phyloP scores from a whole-genome alignment of 2,329 filamentous ascomycete genomes.

The Fusarium domesticum region DNA sequence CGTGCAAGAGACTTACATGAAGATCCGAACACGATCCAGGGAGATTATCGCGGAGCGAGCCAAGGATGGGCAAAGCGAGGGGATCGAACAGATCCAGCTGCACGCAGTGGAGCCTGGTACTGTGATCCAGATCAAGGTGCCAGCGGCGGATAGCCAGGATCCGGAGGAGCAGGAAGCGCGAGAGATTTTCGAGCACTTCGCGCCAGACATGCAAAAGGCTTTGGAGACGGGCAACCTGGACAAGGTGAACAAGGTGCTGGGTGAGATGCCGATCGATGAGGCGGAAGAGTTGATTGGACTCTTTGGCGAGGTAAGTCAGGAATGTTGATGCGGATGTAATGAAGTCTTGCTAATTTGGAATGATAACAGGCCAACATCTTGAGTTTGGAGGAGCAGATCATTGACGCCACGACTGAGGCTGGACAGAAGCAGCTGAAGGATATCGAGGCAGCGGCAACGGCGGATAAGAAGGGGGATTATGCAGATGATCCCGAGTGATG shows the following conservation, averaged over 20 bases:
- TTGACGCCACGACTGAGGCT: slow-evolving; percentile 89
- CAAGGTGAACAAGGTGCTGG: slow-evolving; percentile 56
- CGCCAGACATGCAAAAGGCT: slow-evolving; percentile 75
- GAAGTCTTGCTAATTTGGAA: slow-evolving; percentile 19
- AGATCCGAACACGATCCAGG: slow-evolving; percentile 72
- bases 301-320: slow-evolving; percentile 61
- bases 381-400: slow-evolving; percentile 87
- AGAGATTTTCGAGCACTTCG: slow-evolving; percentile 79
- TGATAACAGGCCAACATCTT: slow-evolving; percentile 69
- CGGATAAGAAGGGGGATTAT: slow-evolving; percentile 27
- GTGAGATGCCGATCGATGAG: slow-evolving; percentile 83
- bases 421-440: slow-evolving; percentile 75
- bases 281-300: slow-evolving; percentile 82
- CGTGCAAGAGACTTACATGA: slow-evolving; percentile 80
- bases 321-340: not conserved
- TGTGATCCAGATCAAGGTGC: slow-evolving; percentile 83
- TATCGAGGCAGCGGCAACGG: slow-evolving; percentile 55
- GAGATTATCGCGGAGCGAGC: slow-evolving; percentile 63
- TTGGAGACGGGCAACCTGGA: slow-evolving; percentile 87
- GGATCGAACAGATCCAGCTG: slow-evolving; percentile 93
- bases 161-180: slow-evolving; percentile 62
- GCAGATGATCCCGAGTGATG: slow-evolving; percentile 41
- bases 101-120: slow-evolving; percentile 94
- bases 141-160: slow-evolving; percentile 65
- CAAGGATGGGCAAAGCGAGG: slow-evolving; percentile 55